phyloP scores from a whole-genome alignment of 345 rosid species.

The Eucalyptus cloeziana region DNA sequence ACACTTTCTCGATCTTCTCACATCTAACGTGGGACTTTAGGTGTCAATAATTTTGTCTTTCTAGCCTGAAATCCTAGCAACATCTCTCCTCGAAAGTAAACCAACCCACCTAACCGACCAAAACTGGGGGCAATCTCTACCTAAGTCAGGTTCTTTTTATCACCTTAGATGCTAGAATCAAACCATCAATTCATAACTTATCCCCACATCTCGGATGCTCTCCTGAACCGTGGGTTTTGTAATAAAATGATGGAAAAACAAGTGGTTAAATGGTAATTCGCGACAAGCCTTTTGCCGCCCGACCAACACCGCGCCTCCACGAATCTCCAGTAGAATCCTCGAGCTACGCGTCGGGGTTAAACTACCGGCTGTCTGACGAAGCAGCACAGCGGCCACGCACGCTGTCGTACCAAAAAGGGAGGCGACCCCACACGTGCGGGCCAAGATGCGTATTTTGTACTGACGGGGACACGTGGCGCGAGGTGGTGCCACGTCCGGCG shows the following conservation, averaged over 20 bases:
- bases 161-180: neutral
- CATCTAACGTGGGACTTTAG: accelerated
- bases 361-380: neutral
- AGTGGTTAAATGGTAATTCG: neutral
- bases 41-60: neutral
- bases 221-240: accelerated
- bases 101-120: neutral
- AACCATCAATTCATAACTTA: neutral
- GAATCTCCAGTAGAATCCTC: neutral
- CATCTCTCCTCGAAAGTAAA: neutral
- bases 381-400: neutral
- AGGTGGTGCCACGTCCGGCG: neutral
- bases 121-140: neutral
- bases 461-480: neutral
- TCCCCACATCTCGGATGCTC: neutral
- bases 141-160: neutral
- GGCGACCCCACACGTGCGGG: neutral
- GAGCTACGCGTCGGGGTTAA: neutral
- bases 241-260: neutral
- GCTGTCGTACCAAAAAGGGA: neutral
- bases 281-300: neutral
- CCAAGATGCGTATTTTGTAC: neutral
- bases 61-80: neutral
- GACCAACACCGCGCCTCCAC: neutral
- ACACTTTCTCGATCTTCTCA: neutral